Conservation (phyloP, 1,284 basidiomycete species). For the Thecaphora thlaspeos region DNA sequence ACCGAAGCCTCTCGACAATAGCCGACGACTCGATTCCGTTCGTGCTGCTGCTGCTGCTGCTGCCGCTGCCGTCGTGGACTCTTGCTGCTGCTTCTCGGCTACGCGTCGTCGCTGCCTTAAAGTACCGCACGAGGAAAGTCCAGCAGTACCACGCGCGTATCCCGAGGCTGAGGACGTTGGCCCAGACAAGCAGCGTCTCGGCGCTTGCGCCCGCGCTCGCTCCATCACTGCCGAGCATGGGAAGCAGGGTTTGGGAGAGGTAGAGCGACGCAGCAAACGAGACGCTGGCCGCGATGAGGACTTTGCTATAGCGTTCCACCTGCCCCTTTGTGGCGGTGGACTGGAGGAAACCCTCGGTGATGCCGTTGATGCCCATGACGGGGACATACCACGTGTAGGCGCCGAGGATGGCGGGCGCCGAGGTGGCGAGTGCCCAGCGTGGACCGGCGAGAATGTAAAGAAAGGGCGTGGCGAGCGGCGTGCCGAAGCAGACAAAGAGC, state of each 20-base stretch:
- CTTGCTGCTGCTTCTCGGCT: too few species aligned
- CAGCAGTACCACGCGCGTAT: constrained; percentile 30
- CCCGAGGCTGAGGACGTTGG: constrained; percentile 21
- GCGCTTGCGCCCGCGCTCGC: constrained; percentile 3
- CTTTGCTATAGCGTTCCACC: constrained; percentile 32
- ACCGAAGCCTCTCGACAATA: neutral
- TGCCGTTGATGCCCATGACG: constrained; percentile 53
- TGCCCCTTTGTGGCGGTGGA: constrained; percentile 24
- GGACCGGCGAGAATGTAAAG: constrained; percentile 48
- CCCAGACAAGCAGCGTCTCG: constrained; percentile 27
- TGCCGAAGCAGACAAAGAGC: constrained; percentile 37
- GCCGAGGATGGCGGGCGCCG: constrained; percentile 40
- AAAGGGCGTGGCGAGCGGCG: constrained; percentile 35
- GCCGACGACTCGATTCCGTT: too few species aligned
- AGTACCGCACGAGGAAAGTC: constrained; percentile 15
- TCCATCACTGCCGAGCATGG: neutral
- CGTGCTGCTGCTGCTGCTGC: too few species aligned
- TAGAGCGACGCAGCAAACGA: constrained; percentile 30
- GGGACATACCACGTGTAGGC: constrained; percentile 49
- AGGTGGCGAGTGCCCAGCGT: constrained; percentile 38
- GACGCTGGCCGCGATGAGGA: constrained; percentile 37
- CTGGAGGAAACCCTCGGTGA: constrained; percentile 54
- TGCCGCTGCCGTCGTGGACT: too few species aligned
- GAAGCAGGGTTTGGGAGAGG: constrained; percentile 1
- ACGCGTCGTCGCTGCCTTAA: constrained; percentile 1